These are phyloP conservation scores for Beta corolliflora DNA, from an alignment of 179 eudicot species.

Conservation along the genomic window DNA sequence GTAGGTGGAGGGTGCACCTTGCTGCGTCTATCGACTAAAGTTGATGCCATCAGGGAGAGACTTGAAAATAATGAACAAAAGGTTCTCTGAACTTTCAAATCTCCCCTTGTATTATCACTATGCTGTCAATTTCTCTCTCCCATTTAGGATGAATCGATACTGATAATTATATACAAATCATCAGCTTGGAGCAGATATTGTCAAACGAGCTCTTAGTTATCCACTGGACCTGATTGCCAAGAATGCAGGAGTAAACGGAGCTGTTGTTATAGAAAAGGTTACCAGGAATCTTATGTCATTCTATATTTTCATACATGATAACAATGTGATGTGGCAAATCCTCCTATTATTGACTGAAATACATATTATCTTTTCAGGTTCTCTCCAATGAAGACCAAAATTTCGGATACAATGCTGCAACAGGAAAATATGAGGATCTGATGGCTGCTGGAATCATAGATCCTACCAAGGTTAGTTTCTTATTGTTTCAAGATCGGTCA, in stretches of 20 bases:
- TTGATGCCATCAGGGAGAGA: slow-evolving; percentile 81
- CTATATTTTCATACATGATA: not conserved
- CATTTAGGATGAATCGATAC: not conserved
- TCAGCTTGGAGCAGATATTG: slow-evolving; percentile 99
- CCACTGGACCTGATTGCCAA: slow-evolving; percentile 95
- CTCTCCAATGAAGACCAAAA: slow-evolving; percentile 62
- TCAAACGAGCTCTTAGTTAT: slow-evolving; percentile 86
- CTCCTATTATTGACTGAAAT: not conserved
- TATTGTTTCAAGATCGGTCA: not conserved
- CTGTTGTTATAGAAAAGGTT: slow-evolving; percentile 97
- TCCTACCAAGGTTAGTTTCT: slow-evolving; percentile 74
- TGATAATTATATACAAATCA: not conserved
- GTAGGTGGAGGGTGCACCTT: slow-evolving; percentile 98
- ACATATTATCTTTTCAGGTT: slow-evolving; percentile 50
- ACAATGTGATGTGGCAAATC: not conserved
- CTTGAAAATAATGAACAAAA: slow-evolving; percentile 91
- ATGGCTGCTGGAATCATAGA: slow-evolving; percentile 98
- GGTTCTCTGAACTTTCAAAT: slow-evolving; percentile 36
- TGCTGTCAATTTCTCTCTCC: not conserved
- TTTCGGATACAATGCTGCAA: slow-evolving; percentile 94
- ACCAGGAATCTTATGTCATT: not conserved
- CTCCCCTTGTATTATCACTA: not conserved
- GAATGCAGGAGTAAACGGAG: slow-evolving; percentile 98
- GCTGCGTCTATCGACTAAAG: slow-evolving; percentile 81
- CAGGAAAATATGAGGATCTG: slow-evolving; percentile 92